Base-by-base conservation (phyloP, 176 grass and related monocot species). In the Aegilops speltoides region DNA sequence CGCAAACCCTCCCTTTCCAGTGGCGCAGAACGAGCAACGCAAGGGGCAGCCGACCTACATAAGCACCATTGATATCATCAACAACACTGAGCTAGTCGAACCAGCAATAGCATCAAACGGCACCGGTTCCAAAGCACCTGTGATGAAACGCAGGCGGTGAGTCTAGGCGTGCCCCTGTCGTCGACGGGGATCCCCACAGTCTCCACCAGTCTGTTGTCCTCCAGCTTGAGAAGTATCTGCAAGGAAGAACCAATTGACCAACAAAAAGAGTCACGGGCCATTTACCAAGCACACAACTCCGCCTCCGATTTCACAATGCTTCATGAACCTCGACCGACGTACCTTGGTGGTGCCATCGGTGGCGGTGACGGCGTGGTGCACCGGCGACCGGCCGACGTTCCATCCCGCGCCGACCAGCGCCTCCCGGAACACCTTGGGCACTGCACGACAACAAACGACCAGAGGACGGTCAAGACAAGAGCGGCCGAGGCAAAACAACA, bases 181-280 rank as follows among this genome's bases (percentile, higher is more conserved):
- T 96, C 82, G 4, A 92, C 88, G 20, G 93, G 96, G 87, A 98
- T 98, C 61, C 93, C 96, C 54, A 98, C 96, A 2, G 90, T 96
- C 91, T 98, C 96, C 14, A 98, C 79, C 90, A 98, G 70, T 67
- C 96, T 92, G 64, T 91, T 96, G 82, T 98, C 96, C 82, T 96
- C 91, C 86, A 98, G 77, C 89, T 96, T 98, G 60, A 98, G 86
- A 77, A 98, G 92, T 92, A 98, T 94, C 96, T 98, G 73, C 81
- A 82, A 74, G 57, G 34, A 80, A 26, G 3, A 14, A 75, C 2
- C 13, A 63, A 60, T 19, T 3, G 41, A 75, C 6, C 13, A 63
- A 70, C 60, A 77, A 38, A 38, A 6, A 78, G 20, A 64, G 28
- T 41, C 15, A n/a, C n/a, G n/a, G n/a, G n/a, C n/a, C n/a, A 2